phyloP scores from a whole-genome alignment of 305 asterid species.

The Fraxinus latifolia region DNA sequence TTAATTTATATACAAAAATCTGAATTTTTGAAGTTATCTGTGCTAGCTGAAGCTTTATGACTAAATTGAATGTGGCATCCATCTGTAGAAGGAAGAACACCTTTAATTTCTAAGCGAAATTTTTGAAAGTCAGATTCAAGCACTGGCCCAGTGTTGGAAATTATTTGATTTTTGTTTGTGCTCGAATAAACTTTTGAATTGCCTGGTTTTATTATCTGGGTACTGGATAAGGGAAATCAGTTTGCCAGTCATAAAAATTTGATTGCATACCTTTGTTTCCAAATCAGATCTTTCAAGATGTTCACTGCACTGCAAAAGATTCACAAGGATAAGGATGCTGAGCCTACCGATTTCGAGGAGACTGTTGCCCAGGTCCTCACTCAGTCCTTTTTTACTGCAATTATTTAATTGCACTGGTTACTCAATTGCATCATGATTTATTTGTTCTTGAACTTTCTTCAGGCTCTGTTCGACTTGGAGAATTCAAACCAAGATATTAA shows the following conservation, averaged over 20 bases:
- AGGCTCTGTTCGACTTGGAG: constrained; percentile 80
- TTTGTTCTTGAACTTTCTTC: not conserved
- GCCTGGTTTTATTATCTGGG: not conserved
- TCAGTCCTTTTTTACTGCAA: not conserved
- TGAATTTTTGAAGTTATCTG: not conserved
- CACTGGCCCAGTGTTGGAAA: not conserved
- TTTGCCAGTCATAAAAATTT: not conserved
- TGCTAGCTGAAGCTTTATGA: not conserved
- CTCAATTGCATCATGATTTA: not conserved
- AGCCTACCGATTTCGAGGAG: constrained; percentile 77
- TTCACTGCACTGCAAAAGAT: constrained; percentile 61
- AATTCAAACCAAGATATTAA: constrained; percentile 73
- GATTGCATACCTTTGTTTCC: not conserved
- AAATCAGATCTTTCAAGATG: constrained; percentile 43
- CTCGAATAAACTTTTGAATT: not conserved
- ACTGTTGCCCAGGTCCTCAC: constrained; percentile 65
- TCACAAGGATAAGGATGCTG: constrained; percentile 68
- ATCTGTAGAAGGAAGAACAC: not conserved
- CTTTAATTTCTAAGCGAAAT: not conserved
- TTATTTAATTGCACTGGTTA: not conserved
- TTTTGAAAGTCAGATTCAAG: not conserved
- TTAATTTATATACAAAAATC: not conserved
- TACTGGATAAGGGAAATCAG: not conserved
- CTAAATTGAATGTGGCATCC: not conserved
- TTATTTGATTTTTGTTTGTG: not conserved